Base-by-base conservation (phyloP, 805 yeast genomes). In the Kluyveromyces siamensis region DNA sequence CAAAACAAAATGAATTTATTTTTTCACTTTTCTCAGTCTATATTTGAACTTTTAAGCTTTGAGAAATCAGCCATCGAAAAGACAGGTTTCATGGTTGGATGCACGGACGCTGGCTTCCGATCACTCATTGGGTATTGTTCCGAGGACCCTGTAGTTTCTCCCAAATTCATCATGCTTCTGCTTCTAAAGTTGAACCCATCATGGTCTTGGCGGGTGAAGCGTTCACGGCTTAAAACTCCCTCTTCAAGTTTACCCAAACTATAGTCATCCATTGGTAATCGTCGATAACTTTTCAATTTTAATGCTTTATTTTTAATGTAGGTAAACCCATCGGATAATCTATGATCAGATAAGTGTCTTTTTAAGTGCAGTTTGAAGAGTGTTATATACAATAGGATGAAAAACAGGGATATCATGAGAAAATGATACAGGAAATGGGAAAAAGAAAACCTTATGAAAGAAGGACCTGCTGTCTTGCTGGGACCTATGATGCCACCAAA, bases 21-120 rank as follows among this genome's bases (percentile, higher is more conserved):
- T 30, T 13, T 30, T 4, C 35, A 30, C 7, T 30, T 30, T 7
- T 13, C 35, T 33, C 36, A 43, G 27, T 43, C 45, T 19, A 17
- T 33, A 33, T 41, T 44, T 4, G 50, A 27, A 18, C 17, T 48
- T 44, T 57, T 56, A 41, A 58, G 61, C 41, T 59, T 61, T 11
- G 63, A 60, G 44, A 63, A 63, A 46, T 63, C 67, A 1, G 67
- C 60, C 41, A 63, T 40, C 0, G 62, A 60, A 40, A 60, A 58
- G 11, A 58, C 57, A 6, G 61, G 45, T 27, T 50, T 51, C 27
- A 43, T 48, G 17, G 51, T 17, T 37, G 40, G 40, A 36, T 46
- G 51, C 37, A 44, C 38, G 16, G 47, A 39, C 1, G 52, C 37
- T 6, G 48, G 35, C 13, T 18, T 43, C 36, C 43, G 45, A 40